A percentile compares a stretch with the other conserved stretches of the same genome.
These are phyloP conservation scores for Wickerhamiella nectarea DNA, from an alignment of 805 yeast genomes.

Conservation along the genomic window DNA sequence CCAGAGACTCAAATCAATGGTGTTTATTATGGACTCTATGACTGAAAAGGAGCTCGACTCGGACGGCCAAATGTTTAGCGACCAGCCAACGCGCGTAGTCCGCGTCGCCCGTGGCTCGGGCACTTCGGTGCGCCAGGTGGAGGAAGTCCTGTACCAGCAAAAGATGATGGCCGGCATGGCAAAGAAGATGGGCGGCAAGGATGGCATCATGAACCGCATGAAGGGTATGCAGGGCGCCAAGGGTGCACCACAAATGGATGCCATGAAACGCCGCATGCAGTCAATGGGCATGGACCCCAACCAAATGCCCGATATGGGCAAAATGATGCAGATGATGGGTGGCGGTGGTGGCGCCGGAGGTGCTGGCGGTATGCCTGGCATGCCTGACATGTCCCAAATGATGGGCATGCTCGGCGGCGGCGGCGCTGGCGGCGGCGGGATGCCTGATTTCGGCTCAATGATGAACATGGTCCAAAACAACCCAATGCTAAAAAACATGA, in stretches of 20 bases:
- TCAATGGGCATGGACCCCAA: constrained; percentile 35
- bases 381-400: constrained; percentile 40
- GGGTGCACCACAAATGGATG: constrained; percentile 32
- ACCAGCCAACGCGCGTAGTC: constrained; percentile 72
- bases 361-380: constrained; percentile 38
- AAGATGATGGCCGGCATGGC: constrained; percentile 93
- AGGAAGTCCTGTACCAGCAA: constrained; percentile 80
- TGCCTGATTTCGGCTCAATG: constrained; percentile 55
- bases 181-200: constrained; percentile 43
- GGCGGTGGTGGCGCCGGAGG: constrained; percentile 35
- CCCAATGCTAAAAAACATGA: constrained; percentile 38
- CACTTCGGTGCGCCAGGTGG: constrained; percentile 81
- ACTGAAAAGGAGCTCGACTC: constrained; percentile 79
- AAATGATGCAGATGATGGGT: constrained; percentile 22
- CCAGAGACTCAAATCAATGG: constrained; percentile 72
- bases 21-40: constrained; percentile 91
- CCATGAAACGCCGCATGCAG: constrained; percentile 34
- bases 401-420: constrained; percentile 52
- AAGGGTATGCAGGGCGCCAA: constrained; percentile 24
- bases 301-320: constrained; percentile 24
- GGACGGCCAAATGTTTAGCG: constrained; percentile 69
- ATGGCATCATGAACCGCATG: constrained; percentile 39
- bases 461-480: constrained; percentile 43
- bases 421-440: constrained; percentile 35
- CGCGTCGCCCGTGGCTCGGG: constrained; percentile 94